Conservation (phyloP, 1,284 basidiomycete genomes). For the Leccinum solheimii region DNA sequence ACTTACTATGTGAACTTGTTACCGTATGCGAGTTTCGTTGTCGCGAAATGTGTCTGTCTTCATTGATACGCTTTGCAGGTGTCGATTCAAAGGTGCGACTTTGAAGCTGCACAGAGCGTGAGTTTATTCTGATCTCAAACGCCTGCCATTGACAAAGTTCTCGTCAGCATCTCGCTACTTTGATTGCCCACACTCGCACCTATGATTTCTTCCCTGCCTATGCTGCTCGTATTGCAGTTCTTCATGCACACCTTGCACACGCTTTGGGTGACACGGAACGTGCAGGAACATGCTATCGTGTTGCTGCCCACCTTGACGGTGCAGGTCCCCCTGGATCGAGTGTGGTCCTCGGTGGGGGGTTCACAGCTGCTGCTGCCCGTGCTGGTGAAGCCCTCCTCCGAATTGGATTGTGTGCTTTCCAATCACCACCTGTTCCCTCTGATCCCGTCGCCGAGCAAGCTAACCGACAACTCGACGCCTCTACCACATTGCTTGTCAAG, state of each 20-base stretch:
- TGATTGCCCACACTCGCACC: slow-evolving; percentile 64
- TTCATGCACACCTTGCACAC: slow-evolving; percentile 72
- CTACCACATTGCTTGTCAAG: slow-evolving; percentile 19
- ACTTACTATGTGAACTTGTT: slow-evolving; percentile 65
- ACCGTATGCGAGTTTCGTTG: slow-evolving; percentile 42
- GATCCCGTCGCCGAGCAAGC: slow-evolving; percentile 3
- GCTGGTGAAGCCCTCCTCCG: slow-evolving; percentile 60
- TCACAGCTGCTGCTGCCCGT: slow-evolving; percentile 55
- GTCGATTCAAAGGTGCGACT: slow-evolving; percentile 64
- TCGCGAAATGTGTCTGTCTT: neutral
- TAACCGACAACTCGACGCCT: slow-evolving; percentile 17
- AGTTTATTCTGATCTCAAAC: slow-evolving; percentile 3
- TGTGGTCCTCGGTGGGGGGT: slow-evolving; percentile 39
- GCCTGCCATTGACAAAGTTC: neutral
- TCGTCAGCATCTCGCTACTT: slow-evolving; percentile 48
- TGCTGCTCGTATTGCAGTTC: slow-evolving; percentile 61
- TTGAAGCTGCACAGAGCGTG: slow-evolving; percentile 56
- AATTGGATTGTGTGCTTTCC: slow-evolving; percentile 45
- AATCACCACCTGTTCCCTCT: neutral
- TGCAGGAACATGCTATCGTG: slow-evolving; percentile 60
- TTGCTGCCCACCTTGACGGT: slow-evolving; percentile 50
- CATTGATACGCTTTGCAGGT: slow-evolving; percentile 40
- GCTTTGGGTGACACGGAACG: slow-evolving; percentile 47
- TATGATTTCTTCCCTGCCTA: slow-evolving; percentile 55
- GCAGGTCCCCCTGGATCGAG: slow-evolving; percentile 25